These are phyloP conservation scores for Chondrus crispus DNA, from an alignment of 23 red algal species.

Conservation along the genomic window DNA sequence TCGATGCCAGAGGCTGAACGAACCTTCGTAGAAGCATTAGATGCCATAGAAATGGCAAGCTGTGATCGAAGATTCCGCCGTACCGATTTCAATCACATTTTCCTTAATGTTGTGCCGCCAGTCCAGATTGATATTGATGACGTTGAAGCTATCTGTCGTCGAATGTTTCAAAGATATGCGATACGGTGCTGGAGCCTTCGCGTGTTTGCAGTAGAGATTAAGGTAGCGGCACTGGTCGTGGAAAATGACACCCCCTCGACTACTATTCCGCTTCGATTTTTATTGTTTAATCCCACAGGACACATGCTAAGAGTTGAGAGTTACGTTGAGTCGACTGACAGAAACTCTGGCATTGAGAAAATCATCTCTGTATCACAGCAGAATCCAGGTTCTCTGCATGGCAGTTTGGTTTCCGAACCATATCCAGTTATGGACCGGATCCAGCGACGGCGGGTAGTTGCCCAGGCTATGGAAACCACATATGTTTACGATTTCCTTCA, in stretches of 20 bases:
- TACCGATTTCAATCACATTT: conserved; percentile 98
- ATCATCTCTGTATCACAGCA: conserved; percentile 51
- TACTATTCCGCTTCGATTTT: conserved; percentile 84
- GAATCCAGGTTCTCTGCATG: conserved; percentile 81
- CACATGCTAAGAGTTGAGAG: conserved; percentile 92
- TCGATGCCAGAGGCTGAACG: conserved; percentile 95
- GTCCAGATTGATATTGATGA: conserved; percentile 91
- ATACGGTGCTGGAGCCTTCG: conserved; percentile 86
- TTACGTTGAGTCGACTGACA: conserved; percentile 88
- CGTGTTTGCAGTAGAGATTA: conserved; percentile 95
- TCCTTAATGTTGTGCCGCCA: conserved; percentile 84
- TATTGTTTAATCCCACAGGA: conserved; percentile 95
- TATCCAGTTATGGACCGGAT: conserved; percentile 97
- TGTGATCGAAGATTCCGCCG: conserved; percentile 86
- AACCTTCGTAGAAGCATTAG: conserved; percentile 91
- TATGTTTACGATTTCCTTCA: conserved; percentile 97
- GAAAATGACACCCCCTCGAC: neutral
- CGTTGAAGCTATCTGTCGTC: conserved; percentile 88
- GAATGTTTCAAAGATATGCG: conserved; percentile 92
- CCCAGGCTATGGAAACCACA: conserved; percentile 94
- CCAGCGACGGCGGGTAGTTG: conserved; percentile 86
- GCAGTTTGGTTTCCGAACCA: conserved; percentile 83
- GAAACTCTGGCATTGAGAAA: conserved; percentile 46
- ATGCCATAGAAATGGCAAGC: conserved; percentile 96
- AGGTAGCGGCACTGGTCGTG: conserved; percentile 44